Evolutionary conservation across 2,329 filamentous ascomycete species (phyloP).

Genomic region (Sporothrix inflata): DNA sequence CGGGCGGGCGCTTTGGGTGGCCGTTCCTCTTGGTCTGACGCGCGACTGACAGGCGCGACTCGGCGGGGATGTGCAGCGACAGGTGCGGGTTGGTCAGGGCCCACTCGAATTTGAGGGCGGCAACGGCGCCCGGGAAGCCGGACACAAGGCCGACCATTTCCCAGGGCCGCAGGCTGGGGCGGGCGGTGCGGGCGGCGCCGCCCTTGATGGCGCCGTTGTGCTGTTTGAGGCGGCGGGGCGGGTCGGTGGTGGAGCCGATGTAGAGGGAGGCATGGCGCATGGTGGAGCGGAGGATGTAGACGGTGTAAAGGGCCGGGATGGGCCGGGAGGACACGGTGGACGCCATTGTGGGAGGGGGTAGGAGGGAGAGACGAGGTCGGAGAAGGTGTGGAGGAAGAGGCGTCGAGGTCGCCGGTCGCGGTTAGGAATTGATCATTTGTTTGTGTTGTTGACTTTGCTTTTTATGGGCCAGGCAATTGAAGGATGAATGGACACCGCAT

Average conservation of each 20-base stretch:
- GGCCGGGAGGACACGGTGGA: conserved; percentile 40
- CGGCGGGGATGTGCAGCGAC: conserved; percentile 74
- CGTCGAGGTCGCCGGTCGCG: not conserved
- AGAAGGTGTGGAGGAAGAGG: not conserved
- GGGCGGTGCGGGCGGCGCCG: conserved; percentile 77
- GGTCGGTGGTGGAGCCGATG: conserved; percentile 90
- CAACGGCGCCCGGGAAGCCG: conserved; percentile 84
- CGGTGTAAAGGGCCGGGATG: conserved; percentile 89
- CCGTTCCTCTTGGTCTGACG: conserved; percentile 56
- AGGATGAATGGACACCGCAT: not conserved
- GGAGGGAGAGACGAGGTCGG: not conserved
- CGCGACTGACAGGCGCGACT: conserved; percentile 60
- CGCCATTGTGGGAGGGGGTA: not conserved
- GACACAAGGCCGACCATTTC: conserved; percentile 86
- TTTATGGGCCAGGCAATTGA: not conserved
- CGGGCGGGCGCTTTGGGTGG: conserved; percentile 59
- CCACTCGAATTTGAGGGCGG: conserved; percentile 95
- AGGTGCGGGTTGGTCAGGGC: conserved; percentile 85
- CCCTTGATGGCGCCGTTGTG: conserved; percentile 87
- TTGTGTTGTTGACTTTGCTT: not conserved
- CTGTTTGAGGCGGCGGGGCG: conserved; percentile 79
- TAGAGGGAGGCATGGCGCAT: conserved; percentile 74
- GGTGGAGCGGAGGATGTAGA: conserved; percentile 87
- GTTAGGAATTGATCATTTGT: not conserved
- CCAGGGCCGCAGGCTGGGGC: conserved; percentile 75